Conservation (phyloP, 345 rosid species). For the Mallotus nudiflorus region DNA sequence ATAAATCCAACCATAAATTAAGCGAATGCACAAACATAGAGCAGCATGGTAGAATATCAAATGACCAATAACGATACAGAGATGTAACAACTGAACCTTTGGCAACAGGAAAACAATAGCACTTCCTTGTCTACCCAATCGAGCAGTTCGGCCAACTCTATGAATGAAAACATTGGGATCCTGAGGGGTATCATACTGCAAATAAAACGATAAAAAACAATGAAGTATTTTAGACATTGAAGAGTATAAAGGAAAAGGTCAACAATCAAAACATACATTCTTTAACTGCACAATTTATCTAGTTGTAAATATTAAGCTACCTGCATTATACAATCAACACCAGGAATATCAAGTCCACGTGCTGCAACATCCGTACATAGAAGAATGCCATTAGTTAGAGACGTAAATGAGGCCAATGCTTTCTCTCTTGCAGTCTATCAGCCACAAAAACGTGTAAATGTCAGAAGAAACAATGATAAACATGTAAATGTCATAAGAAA, state of each 20-base stretch:
- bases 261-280: not conserved
- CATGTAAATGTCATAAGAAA: constrained; percentile 21
- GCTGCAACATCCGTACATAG: constrained; percentile 97
- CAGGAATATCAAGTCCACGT: constrained; percentile 93
- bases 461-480: too few relatives aligned
- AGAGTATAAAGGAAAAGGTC: not conserved
- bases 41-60: not conserved
- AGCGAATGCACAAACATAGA: not conserved
- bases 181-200: constrained; percentile 96
- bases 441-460: constrained; percentile 5
- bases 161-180: constrained; percentile 90
- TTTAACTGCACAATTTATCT: not conserved
- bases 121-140: constrained; percentile 79
- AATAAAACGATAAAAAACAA: too few relatives aligned
- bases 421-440: constrained; percentile 71
- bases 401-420: constrained; percentile 75
- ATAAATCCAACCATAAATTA: not conserved
- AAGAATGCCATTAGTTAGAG: constrained; percentile 74
- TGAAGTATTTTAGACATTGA: not conserved
- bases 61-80: not conserved
- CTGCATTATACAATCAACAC: constrained; percentile 92
- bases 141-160: constrained; percentile 92
- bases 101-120: constrained; percentile 70
- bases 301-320: constrained; percentile 40
- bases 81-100: constrained; percentile 48